Evolutionary conservation across 192 early-diverging fungal species (phyloP).

Genomic region (Thamnidium elegans): DNA sequence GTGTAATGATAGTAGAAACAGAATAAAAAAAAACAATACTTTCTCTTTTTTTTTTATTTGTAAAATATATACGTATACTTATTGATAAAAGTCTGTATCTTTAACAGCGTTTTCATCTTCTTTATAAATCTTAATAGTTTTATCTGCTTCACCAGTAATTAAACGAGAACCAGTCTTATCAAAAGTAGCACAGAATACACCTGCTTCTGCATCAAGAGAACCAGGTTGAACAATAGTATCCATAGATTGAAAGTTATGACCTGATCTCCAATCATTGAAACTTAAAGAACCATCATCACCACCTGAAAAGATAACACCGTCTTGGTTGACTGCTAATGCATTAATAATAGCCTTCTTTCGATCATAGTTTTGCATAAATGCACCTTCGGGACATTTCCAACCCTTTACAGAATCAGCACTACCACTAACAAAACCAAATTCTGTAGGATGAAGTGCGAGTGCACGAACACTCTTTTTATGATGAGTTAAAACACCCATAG

Average conservation of each 20-base stretch:
- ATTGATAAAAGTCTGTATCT: constrained; percentile 34
- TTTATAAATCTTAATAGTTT: constrained; percentile 98
- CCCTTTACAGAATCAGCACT: constrained; percentile 93
- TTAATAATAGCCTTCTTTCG: constrained; percentile 90
- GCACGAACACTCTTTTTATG: constrained; percentile 97
- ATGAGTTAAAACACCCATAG: constrained; percentile 90
- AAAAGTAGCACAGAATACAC: constrained; percentile 94
- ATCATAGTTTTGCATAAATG: constrained; percentile 93
- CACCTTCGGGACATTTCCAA: constrained; percentile 94
- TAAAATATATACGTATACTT: background rate
- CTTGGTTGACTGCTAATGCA: constrained; percentile 81
- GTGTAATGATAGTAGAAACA: constrained; percentile 19
- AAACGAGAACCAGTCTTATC: constrained; percentile 92
- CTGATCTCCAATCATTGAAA: constrained; percentile 97
- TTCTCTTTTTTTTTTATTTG: background rate
- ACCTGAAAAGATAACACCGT: constrained; percentile 93
- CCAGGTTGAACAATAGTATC: constrained; percentile 92
- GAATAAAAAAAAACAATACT: background rate
- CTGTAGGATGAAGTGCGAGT: constrained; percentile 86
- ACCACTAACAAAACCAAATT: constrained; percentile 89
- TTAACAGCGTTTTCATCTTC: constrained; percentile 77
- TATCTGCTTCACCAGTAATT: constrained; percentile 98
- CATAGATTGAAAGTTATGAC: constrained; percentile 90
- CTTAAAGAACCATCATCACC: constrained; percentile 97
- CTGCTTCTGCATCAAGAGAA: constrained; percentile 92